These are phyloP conservation scores for Suhomyces tanzawaensis DNA, from an alignment of 805 yeast species.

Conservation along the genomic window DNA sequence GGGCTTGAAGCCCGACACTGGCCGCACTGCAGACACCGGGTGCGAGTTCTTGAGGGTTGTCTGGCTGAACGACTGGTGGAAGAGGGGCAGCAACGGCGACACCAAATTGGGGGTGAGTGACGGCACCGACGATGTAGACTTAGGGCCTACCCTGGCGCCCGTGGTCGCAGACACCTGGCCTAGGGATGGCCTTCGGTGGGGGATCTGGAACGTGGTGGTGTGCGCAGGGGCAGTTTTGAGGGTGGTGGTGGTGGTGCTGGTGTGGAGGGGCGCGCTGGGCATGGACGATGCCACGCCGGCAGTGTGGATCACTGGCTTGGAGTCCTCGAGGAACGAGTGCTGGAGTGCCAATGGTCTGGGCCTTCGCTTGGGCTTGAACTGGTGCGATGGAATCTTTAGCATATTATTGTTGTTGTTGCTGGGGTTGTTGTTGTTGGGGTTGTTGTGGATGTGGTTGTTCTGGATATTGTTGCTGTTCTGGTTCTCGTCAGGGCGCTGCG, in stretches of 20 bases:
- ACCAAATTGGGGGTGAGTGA: constrained; percentile 30
- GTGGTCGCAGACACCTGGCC: neutral
- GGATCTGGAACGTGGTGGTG: constrained; percentile 12
- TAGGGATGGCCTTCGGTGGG: constrained; percentile 3
- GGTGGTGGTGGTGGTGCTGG: neutral
- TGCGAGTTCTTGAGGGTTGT: constrained; percentile 4
- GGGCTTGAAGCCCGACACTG: neutral
- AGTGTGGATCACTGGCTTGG: constrained; percentile 8
- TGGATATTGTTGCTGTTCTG: neutral
- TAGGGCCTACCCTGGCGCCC: neutral
- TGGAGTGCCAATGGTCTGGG: constrained; percentile 39
- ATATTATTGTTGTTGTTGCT: neutral
- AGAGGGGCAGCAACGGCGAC: constrained; percentile 40
- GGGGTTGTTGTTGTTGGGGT: neutral
- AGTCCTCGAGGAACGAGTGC: constrained; percentile 27
- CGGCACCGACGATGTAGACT: constrained; percentile 4
- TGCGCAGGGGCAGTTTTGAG: constrained; percentile 12
- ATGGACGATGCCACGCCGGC: constrained; percentile 3
- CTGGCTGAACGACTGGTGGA: constrained; percentile 36
- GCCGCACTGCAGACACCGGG: neutral
- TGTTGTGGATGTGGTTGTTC: neutral
- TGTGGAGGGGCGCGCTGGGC: no score
- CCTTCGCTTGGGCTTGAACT: constrained; percentile 38
- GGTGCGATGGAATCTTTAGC: constrained; percentile 21
- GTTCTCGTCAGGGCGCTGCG: neutral